Conservation (phyloP, 2,329 filamentous ascomycete species). For the Colletotrichum australisinense region DNA sequence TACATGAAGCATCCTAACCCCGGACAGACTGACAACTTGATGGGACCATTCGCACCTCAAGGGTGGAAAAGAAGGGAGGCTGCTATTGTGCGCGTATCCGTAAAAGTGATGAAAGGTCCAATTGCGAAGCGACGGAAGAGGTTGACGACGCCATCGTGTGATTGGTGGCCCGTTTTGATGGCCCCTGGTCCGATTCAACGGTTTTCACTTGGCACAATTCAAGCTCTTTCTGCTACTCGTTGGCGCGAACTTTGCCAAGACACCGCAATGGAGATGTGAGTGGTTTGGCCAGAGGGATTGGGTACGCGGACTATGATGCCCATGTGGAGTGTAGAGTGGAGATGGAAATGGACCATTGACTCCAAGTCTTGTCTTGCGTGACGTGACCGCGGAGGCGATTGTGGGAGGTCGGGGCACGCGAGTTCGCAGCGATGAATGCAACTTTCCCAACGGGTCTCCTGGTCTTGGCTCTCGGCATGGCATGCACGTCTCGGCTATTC, state of each 20-base stretch:
- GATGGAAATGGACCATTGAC: not conserved
- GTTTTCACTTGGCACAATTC: constrained; percentile 19
- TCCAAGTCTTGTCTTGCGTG: constrained; percentile 7
- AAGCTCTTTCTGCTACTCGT: constrained; percentile 27
- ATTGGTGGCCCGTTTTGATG: constrained; percentile 4
- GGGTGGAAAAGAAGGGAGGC: not conserved
- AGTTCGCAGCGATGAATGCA: not conserved
- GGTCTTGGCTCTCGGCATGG: not conserved
- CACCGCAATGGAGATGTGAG: not conserved
- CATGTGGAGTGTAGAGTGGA: not conserved
- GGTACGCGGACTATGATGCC: not conserved
- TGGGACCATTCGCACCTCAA: too few species aligned
- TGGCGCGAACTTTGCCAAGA: constrained; percentile 15
- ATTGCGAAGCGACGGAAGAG: not conserved
- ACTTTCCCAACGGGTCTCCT: not conserved
- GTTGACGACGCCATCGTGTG: not conserved
- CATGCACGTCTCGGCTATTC: not conserved
- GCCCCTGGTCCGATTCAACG: constrained; percentile 5
- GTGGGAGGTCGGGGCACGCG: not conserved
- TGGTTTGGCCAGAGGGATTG: not conserved
- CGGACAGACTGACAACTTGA: not conserved
- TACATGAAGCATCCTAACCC: not conserved
- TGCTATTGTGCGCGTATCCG: not conserved
- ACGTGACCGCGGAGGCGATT: constrained; percentile 1
- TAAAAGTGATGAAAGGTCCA: not conserved